Evolutionary conservation across 371 early-diverging fungal species (phyloP).

Genomic region (Mortierella sp.): DNA sequence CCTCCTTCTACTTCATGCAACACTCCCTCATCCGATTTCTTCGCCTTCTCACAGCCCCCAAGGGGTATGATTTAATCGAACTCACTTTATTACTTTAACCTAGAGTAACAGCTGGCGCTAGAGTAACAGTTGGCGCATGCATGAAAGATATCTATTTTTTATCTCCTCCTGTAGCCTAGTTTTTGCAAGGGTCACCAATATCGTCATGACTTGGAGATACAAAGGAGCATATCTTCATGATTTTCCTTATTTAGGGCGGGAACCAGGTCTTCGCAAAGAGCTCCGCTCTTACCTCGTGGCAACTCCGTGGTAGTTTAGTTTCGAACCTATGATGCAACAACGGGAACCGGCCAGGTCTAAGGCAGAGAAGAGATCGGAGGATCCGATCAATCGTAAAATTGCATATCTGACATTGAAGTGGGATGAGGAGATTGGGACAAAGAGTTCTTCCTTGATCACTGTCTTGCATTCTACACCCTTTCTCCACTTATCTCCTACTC

Average conservation of each 20-base stretch:
- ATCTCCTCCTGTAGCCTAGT: neutral
- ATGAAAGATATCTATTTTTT: too few relatives aligned
- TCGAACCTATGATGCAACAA: neutral
- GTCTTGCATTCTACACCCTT: neutral
- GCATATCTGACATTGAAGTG: neutral
- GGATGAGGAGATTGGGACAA: neutral
- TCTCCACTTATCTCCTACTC: neutral
- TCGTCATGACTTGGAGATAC: neutral
- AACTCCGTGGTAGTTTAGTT: neutral
- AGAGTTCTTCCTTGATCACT: neutral
- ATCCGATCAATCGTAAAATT: neutral
- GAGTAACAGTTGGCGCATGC: neutral
- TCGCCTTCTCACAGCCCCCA: neutral
- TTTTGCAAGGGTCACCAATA: conserved; percentile 5
- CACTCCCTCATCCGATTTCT: neutral
- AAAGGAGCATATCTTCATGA: neutral
- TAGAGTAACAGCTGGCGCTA: neutral
- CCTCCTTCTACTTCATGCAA: neutral
- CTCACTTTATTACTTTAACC: neutral
- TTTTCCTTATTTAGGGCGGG: neutral
- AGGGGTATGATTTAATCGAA: neutral
- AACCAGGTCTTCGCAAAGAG: neutral
- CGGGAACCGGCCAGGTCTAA: neutral
- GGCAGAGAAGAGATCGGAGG: neutral
- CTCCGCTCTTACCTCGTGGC: conserved; percentile 11